phyloP scores from a whole-genome alignment of 2,329 filamentous ascomycete genomes.

The Hymenoscyphus fraxineus region DNA sequence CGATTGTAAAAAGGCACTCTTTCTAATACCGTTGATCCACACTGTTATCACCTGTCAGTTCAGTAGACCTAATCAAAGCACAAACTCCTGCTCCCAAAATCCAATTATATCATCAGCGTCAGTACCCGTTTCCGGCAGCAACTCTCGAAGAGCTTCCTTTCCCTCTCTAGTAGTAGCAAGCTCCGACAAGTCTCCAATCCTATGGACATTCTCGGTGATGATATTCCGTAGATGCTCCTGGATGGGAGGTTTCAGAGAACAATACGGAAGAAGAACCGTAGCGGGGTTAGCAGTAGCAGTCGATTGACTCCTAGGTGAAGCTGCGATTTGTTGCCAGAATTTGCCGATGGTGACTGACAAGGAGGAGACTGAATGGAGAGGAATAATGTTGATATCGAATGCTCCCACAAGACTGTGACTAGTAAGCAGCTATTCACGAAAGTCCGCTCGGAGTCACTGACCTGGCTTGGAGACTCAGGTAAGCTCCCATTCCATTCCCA shows the following conservation, averaged over 20 bases:
- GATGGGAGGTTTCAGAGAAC: slow-evolving; percentile 27
- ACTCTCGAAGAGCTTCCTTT: slow-evolving; percentile 22
- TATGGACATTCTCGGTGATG: slow-evolving; percentile 31
- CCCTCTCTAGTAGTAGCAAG: slow-evolving; percentile 28
- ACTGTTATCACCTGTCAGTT: neutral
- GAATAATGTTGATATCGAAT: slow-evolving; percentile 33
- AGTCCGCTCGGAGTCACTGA: slow-evolving; percentile 11
- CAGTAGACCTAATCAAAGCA: slow-evolving; percentile 18
- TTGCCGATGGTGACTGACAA: slow-evolving; percentile 25
- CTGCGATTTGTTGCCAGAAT: slow-evolving; percentile 29
- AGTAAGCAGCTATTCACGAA: slow-evolving; percentile 12
- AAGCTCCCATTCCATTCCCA: slow-evolving; percentile 25
- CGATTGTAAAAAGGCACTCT: neutral
- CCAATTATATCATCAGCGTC: slow-evolving; percentile 28
- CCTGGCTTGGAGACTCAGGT: slow-evolving; percentile 33
- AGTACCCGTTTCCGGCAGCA: slow-evolving; percentile 21
- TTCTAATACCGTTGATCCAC: neutral
- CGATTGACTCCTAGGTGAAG: slow-evolving; percentile 5
- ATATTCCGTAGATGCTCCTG: slow-evolving; percentile 34
- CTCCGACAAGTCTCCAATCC: slow-evolving; percentile 27
- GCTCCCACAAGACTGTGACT: slow-evolving; percentile 25
- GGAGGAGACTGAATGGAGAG: slow-evolving; percentile 23
- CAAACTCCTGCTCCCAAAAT: slow-evolving; percentile 33
- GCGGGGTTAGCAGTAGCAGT: slow-evolving; percentile 15
- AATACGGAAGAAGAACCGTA: slow-evolving; percentile 30